Conservation (phyloP, 495 filamentous ascomycete genomes). For the Hypoxylon perforatum region DNA sequence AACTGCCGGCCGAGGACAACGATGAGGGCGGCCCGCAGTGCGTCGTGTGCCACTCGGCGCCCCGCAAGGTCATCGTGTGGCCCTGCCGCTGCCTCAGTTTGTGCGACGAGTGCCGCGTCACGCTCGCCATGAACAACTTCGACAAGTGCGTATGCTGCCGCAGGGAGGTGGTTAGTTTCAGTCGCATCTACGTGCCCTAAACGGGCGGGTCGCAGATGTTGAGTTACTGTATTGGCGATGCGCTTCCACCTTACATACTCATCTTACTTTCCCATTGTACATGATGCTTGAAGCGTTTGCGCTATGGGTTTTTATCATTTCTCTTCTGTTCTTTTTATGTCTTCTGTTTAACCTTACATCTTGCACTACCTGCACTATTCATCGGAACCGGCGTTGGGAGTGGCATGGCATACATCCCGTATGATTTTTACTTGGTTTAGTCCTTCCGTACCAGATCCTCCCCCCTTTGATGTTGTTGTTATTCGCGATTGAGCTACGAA, state of each 20-base stretch:
- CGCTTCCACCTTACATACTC: no score
- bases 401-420: neutral
- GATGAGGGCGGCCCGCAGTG: slow-evolving; percentile 84
- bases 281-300: neutral
- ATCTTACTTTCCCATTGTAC: neutral
- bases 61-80: slow-evolving; percentile 93
- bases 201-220: neutral
- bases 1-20: slow-evolving; percentile 77
- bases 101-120: slow-evolving; percentile 94
- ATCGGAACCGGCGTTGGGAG: slow-evolving; percentile 13
- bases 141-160: slow-evolving; percentile 94
- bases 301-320: neutral
- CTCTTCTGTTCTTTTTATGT: neutral
- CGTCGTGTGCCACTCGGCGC: slow-evolving; percentile 90
- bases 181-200: slow-evolving; percentile 89
- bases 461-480: neutral
- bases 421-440: neutral
- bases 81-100: slow-evolving; percentile 93
- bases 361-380: neutral
- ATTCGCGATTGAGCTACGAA: neutral
- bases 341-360: no score
- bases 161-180: slow-evolving; percentile 85
- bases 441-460: neutral
- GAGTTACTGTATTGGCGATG: no score
- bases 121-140: slow-evolving; percentile 96